Conservation (phyloP, 2,329 filamentous ascomycete genomes). For the Aspergillus felis region DNA sequence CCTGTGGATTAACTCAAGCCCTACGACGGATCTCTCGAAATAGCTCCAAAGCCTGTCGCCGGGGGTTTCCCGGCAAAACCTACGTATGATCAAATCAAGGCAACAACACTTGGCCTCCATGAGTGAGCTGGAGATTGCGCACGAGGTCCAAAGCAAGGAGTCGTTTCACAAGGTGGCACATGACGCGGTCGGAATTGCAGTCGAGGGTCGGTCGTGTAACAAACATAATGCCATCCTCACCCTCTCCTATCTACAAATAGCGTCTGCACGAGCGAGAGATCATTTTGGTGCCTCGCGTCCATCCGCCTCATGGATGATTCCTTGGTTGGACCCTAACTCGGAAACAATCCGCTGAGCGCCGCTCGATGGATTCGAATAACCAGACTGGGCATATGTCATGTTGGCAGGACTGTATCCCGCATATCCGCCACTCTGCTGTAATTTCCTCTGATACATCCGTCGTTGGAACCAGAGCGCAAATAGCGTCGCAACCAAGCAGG, state of each 20-base stretch:
- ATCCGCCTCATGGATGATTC: not conserved
- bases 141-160: not conserved
- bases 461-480: slow-evolving; percentile 2
- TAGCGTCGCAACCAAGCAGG: not conserved
- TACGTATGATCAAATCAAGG: not conserved
- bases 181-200: not conserved
- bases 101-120: no score
- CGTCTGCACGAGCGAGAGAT: not conserved
- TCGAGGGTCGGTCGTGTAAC: not conserved
- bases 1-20: no score
- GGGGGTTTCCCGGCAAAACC: not conserved
- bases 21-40: not conserved
- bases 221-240: not conserved
- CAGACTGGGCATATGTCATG: not conserved
- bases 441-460: not conserved
- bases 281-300: not conserved
- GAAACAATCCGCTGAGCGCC: not conserved
- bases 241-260: not conserved
- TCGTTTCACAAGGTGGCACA: not conserved
- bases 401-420: not conserved
- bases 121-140: not conserved
- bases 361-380: not conserved
- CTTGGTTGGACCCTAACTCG: not conserved
- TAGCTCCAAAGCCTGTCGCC: not conserved
- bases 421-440: not conserved